Conservation (phyloP, 305 asterid genomes). For the Fraxinus velutina region DNA sequence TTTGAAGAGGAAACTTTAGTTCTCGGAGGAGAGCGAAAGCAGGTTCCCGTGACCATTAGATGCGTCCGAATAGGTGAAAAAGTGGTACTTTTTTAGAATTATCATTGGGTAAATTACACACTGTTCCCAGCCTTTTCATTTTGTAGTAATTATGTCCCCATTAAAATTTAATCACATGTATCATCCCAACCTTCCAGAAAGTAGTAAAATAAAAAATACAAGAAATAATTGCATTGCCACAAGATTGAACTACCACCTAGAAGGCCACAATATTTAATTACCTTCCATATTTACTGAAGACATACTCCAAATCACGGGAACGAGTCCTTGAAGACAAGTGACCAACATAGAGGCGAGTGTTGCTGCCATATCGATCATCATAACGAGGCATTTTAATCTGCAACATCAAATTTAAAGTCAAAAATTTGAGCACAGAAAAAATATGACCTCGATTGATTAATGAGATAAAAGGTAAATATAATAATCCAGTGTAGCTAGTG, state of each 20-base stretch:
- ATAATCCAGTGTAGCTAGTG: not conserved
- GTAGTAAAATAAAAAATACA: not conserved
- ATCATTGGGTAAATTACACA: not conserved
- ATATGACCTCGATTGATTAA: not conserved
- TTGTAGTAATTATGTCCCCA: not conserved
- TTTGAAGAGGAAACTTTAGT: not conserved
- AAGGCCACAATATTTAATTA: slow-evolving; percentile 23
- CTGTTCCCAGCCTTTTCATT: not conserved
- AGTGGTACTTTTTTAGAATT: not conserved
- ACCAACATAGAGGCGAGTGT: slow-evolving; percentile 90
- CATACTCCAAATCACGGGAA: slow-evolving; percentile 81
- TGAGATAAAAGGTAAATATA: not conserved
- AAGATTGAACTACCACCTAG: not conserved
- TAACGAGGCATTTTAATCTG: slow-evolving; percentile 73
- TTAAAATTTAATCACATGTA: not conserved
- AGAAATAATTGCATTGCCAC: not conserved
- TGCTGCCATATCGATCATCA: slow-evolving; percentile 69
- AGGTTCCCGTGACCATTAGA: not conserved
- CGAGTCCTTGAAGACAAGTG: slow-evolving; percentile 89
- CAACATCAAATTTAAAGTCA: not conserved
- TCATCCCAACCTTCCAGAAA: not conserved
- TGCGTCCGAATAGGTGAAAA: not conserved
- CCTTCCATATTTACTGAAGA: slow-evolving; percentile 94
- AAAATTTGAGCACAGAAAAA: not conserved
- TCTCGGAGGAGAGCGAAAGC: not conserved